Base-by-base conservation (phyloP, 352 stramenopile species). In the Pythium volutum region DNA sequence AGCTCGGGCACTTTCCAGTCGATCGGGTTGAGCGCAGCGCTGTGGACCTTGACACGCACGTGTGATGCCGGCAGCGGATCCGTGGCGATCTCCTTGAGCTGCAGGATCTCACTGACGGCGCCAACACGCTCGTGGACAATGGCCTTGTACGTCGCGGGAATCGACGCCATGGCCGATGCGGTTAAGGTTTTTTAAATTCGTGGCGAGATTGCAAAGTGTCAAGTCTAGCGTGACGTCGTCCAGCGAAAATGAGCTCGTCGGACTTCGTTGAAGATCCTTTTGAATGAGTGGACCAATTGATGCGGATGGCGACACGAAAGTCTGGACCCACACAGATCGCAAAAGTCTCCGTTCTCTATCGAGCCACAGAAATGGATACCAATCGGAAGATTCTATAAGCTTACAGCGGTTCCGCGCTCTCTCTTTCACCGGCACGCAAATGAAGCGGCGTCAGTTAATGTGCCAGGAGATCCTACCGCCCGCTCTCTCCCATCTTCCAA, bases 91-190 rank as follows among this genome's bases (percentile, higher is more conserved):
- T 56, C 11, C 18, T 36, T 38, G 49, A 62, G 18, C 43, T 54
- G 25, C 26, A 62, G 16, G 25, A 55, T 29, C 14, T 54, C 55
- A 16, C 16, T 33, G 4, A 29, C 12, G 7, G 45, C 29, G 31
- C 55, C 55, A 23, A 47, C 48, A 6, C 25, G 26, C 29, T 62
- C 55, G 55, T 62, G 39, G 38, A 62, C 31, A 23, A 48, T 23
- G 43, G 55, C 55, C 33, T 62, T 54, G 45, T 62, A 62, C n/a
- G 55, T 55, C 27, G 55, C 27, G 14, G 55, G 55, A 33, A 62
- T 23, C 18, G 55, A 23, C 20, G 31, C 12, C 49, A 56, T 56
- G n/a, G 8, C 8, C 8, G 5, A 3, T 23, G 18, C 20, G n/a
- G 3, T 27, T 16, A 5, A 27, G 41, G 18, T 47, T 27, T 27